Evolutionary conservation across 345 rosid genomes (phyloP).

Genomic region (Salix purpurea): DNA sequence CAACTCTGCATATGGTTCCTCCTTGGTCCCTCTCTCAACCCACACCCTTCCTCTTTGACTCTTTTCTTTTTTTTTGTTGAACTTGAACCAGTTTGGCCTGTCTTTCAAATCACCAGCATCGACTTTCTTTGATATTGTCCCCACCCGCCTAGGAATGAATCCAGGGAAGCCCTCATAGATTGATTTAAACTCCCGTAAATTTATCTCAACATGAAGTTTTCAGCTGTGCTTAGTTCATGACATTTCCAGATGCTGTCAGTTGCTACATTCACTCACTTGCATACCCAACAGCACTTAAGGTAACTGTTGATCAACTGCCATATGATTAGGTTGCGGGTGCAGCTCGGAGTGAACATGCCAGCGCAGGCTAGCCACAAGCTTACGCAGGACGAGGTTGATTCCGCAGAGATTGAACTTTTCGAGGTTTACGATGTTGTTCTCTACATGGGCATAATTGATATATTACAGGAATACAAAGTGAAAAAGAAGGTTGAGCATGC

Average conservation of each 20-base stretch:
- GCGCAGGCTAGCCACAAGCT: slow-evolving; percentile 76
- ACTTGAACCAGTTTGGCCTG: background rate
- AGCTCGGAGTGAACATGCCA: slow-evolving; percentile 95
- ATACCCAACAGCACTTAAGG: background rate
- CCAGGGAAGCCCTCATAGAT: background rate
- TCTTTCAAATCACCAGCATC: background rate
- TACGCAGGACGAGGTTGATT: slow-evolving; percentile 39
- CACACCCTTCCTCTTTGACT: background rate
- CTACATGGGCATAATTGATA: slow-evolving; percentile 87
- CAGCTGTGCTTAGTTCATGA: background rate
- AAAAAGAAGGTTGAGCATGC: slow-evolving; percentile 73
- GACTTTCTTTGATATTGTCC: background rate
- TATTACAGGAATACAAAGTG: slow-evolving; percentile 75
- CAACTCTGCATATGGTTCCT: background rate
- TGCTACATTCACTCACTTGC: background rate
- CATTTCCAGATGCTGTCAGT: background rate
- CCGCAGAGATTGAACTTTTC: slow-evolving; percentile 61
- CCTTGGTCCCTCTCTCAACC: background rate
- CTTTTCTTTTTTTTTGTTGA: background rate
- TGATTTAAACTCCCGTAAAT: background rate
- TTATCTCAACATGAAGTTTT: background rate
- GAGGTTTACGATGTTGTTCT: slow-evolving; percentile 88
- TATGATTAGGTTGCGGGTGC: slow-evolving; percentile 65
- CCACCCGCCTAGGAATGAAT: background rate
- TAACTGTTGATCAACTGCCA: background rate